Base-by-base conservation (phyloP, 2,329 filamentous ascomycete species). In the Nannizziopsis arthrosporioides region DNA sequence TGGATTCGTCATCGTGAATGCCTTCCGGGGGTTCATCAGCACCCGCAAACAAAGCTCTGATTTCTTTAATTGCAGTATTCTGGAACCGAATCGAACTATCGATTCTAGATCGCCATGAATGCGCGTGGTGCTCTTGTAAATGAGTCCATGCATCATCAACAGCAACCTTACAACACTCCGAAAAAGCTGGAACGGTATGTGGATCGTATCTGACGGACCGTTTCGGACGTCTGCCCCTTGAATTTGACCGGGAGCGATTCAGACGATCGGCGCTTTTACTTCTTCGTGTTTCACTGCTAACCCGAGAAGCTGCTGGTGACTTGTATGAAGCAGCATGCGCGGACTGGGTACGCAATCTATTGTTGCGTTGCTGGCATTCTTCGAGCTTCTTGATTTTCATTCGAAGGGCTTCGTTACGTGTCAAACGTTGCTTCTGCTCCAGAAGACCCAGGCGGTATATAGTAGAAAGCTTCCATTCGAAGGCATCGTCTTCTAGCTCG, bases 391-490 rank as follows among this genome's bases (percentile, higher is more conserved):
- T 93, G 11, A 84, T 76, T 63, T 98, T 98, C 51, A 94, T 72
- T 11, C 80, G 73, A 65, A 93, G 96, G 0, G 90, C 90, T 55
- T 94, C 87, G 63, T 94, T 87, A 38, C 92, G 80, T 3, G 90
- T 89, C 47, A 94, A 71, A 15, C 92, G 78, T 64, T 96, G 92
- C 61, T 83, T 82, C 65, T 96, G 90, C 64, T 98, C 92, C 48
- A 89, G 72, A 15, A 90, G 74, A 0, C 93, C 92, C 40, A 86
- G 80, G 30, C 90, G 81, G 63, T 96, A 98, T 44, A 98, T 98
- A 60, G 88, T 81, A 12, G 89, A 87, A 8, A 98, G 72, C 62
- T 95, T 96, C 85, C 89, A 98, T 63, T 98, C 92, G 59, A 98
- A 98, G 0, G 86, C 83, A 43, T 92, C 90, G 62, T 98, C 92